phyloP scores from a whole-genome alignment of 1,139 yeast species.

The Blastobotrys persicus region DNA sequence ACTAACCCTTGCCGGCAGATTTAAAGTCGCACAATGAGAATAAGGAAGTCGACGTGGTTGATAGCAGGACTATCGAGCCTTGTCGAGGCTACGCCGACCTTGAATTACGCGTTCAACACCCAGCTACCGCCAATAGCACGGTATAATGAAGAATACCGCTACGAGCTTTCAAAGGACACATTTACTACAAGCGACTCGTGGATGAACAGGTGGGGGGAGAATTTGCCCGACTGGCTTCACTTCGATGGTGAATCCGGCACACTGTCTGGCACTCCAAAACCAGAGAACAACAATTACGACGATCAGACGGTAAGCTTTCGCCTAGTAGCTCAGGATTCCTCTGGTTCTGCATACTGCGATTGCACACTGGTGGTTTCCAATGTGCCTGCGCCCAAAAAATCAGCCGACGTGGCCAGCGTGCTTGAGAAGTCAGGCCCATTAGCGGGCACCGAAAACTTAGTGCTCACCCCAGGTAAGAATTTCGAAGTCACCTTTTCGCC shows the following conservation, averaged over 20 bases:
- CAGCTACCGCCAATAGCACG: slow-evolving; percentile 90
- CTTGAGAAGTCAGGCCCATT: slow-evolving; percentile 26
- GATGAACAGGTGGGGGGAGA: slow-evolving; percentile 19
- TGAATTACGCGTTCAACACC: slow-evolving; percentile 75
- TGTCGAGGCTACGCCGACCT: slow-evolving; percentile 41
- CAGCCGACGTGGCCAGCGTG: slow-evolving; percentile 12
- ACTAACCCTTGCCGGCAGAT: background rate
- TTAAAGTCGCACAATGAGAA: background rate
- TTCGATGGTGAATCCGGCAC: slow-evolving; percentile 63
- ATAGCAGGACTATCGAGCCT: slow-evolving; percentile 2
- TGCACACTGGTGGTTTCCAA: slow-evolving; percentile 60
- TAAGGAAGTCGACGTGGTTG: background rate
- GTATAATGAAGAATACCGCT: slow-evolving; percentile 58
- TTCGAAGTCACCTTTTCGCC: slow-evolving; percentile 63
- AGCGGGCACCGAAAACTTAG: slow-evolving; percentile 69
- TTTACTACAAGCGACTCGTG: slow-evolving; percentile 46
- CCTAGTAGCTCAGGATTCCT: slow-evolving; percentile 62
- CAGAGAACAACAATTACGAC: slow-evolving; percentile 46
- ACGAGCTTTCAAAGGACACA: slow-evolving; percentile 70
- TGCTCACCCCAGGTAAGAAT: slow-evolving; percentile 63
- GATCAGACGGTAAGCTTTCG: slow-evolving; percentile 44
- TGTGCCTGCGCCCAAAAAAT: slow-evolving; percentile 28
- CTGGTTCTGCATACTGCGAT: slow-evolving; percentile 44
- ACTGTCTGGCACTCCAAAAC: slow-evolving; percentile 67
- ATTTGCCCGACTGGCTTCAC: slow-evolving; percentile 73